Evolutionary conservation across 208 protist genomes (phyloP), one percentile per base, ranked within the genome.

Genomic region (Crithidia sp.): DNA sequence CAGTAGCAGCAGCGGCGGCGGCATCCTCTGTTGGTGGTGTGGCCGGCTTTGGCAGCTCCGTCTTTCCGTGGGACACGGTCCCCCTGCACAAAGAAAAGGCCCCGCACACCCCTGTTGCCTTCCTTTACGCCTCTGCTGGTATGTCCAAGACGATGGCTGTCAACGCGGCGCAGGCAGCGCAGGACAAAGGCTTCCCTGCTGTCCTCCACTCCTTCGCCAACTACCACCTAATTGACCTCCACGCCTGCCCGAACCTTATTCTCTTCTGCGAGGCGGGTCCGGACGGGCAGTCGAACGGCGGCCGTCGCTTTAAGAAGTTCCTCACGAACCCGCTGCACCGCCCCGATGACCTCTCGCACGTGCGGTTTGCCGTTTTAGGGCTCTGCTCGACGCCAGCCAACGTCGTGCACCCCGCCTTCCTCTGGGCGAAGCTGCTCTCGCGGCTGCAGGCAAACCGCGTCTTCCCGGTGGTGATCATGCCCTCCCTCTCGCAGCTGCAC

Each of bases 91-190:
- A 58, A 28, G 71, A 77, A 13, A 75, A 77, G 16, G 76, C 77
- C 17, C 61, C 41, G 17, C 43, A 36, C 58, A 81, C 77, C 0
- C 72, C 74, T 4, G 49, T 87, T 12, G 55, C 71, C 5, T 71
- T 90, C 13, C 41, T 87, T 13, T 90, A 90, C 79, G 76, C 82
- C 49, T 85, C 85, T 5, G 62, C 85, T 8, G 81, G 82, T 10
- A 87, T 90, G 82, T 67, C 85, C 17, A 84, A 80, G 69, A 83
- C 85, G 43, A 78, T 90, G 50, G 85, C 82, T 7, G 28, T 64
- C 36, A 68, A 79, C 52, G 72, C 82, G n/a, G 61, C 60, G 54
- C 62, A 56, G 40, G 55, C 16, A 5, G 85, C 85, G 10, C 59
- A 63, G 36, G 73, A 77, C 17, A 68, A 82, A 14, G 76, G 82